These are phyloP conservation scores for Alternaria sp. DNA, from an alignment of 2,329 filamentous ascomycete species.

Conservation along the genomic window DNA sequence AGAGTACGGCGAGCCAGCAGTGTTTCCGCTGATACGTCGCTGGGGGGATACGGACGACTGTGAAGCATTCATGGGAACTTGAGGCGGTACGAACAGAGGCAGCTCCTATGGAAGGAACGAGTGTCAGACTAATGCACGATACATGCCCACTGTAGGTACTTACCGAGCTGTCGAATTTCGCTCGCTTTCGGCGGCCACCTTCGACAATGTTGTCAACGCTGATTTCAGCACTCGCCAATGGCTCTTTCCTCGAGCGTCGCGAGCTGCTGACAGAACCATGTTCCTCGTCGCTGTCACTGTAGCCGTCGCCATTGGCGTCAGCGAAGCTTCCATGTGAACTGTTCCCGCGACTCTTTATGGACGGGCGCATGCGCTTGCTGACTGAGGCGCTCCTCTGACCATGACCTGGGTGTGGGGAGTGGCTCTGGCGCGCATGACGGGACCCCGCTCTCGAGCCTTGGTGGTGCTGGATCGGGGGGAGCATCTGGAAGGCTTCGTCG, in stretches of 20 bases:
- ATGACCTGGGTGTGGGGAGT: constrained; percentile 73
- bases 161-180: constrained; percentile 97
- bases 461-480: constrained; percentile 66
- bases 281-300: constrained; percentile 87
- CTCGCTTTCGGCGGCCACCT: constrained; percentile 91
- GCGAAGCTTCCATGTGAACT: constrained; percentile 66
- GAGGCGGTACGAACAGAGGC: constrained; percentile 86
- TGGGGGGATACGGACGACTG: constrained; percentile 95
- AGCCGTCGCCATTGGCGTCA: constrained; percentile 70
- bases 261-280: constrained; percentile 75
- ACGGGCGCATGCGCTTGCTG: constrained; percentile 73
- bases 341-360: constrained; percentile 71
- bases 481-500: constrained; percentile 71
- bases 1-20: constrained; percentile 75
- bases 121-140: constrained; percentile 35
- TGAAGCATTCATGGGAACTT: constrained; percentile 87
- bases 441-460: constrained; percentile 74
- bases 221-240: constrained; percentile 93
- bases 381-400: constrained; percentile 81
- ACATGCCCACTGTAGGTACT: constrained; percentile 56
- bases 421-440: constrained; percentile 75
- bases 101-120: constrained; percentile 72
- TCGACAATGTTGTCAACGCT: constrained; percentile 98
- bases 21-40: constrained; percentile 78
- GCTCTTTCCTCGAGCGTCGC: constrained; percentile 79